Conservation (phyloP, 2,329 filamentous ascomycete genomes). For the Colletotrichum sp. region DNA sequence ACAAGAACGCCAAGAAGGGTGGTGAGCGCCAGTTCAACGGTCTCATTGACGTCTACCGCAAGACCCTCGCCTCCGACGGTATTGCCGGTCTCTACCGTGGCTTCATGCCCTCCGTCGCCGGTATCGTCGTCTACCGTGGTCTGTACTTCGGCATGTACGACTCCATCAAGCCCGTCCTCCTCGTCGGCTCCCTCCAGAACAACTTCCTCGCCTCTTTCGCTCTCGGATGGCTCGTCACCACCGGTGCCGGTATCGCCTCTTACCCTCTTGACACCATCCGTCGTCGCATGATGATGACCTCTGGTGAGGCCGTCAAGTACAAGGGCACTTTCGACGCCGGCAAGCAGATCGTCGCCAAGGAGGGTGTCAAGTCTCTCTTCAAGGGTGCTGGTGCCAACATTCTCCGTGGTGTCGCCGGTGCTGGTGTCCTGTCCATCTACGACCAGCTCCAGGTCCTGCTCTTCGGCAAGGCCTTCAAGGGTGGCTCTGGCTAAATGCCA, state of each 20-base stretch:
- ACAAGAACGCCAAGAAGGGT: constrained; percentile 96
- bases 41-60: constrained; percentile 99
- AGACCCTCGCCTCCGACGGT: constrained; percentile 99
- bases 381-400: constrained; percentile 99
- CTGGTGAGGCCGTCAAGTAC: constrained; percentile 99
- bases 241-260: constrained; percentile 99
- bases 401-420: constrained; percentile 99
- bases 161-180: constrained; percentile 98
- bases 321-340: constrained; percentile 93
- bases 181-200: constrained; percentile 88
- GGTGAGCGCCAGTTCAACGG: constrained; percentile 99
- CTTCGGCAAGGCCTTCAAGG: constrained; percentile 99
- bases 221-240: constrained; percentile 99
- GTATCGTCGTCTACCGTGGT: constrained; percentile 99
- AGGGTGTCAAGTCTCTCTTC: constrained; percentile 99
- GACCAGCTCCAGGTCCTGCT: constrained; percentile 99
- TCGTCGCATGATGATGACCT: constrained; percentile 99
- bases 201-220: constrained; percentile 99
- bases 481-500: constrained; percentile 55
- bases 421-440: constrained; percentile 99
- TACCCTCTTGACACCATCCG: constrained; percentile 99
- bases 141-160: constrained; percentile 99
- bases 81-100: constrained; percentile 99
- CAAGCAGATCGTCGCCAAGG: constrained; percentile 95
- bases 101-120: constrained; percentile 99